Conservation (phyloP, 129 eudicot genomes). For the Deinandra increscens region DNA sequence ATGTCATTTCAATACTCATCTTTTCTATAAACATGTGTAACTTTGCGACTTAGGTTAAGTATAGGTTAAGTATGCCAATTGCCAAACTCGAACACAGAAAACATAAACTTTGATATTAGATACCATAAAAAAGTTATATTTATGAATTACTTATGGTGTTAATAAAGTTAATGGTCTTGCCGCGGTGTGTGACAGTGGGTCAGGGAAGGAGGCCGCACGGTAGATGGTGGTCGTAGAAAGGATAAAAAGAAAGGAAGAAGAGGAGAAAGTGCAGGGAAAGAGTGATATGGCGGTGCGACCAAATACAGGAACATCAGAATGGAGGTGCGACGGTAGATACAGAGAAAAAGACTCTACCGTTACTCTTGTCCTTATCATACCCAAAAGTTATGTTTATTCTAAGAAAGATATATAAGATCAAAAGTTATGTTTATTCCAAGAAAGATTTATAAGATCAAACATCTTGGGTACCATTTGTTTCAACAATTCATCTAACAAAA, state of each 20-base stretch:
- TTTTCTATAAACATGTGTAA: neutral
- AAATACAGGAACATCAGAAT: too few species aligned
- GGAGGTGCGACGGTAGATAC: too few species aligned
- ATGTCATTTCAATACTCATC: too few species aligned
- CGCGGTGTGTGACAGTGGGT: too few species aligned
- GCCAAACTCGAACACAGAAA: neutral
- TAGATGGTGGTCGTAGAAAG: too few species aligned
- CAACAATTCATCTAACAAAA: conserved; percentile 15
- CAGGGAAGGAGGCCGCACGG: too few species aligned
- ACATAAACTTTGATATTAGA: neutral
- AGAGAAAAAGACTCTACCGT: too few species aligned
- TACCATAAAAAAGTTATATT: neutral
- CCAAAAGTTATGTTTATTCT: neutral
- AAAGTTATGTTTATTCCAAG: neutral
- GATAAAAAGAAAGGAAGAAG: too few species aligned
- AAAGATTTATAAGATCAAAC: conserved; percentile 7
- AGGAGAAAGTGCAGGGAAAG: too few species aligned
- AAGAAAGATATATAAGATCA: conserved; percentile 7
- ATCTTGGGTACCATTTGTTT: conserved; percentile 15
- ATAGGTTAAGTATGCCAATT: too few species aligned
- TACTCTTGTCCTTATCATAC: neutral
- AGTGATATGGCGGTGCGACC: too few species aligned
- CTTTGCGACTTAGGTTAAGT: neutral
- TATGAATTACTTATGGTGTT: neutral
- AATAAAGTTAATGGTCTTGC: too few species aligned